Conservation (phyloP, 768 basidiomycete species). For the Paxillus rubicundulus region DNA sequence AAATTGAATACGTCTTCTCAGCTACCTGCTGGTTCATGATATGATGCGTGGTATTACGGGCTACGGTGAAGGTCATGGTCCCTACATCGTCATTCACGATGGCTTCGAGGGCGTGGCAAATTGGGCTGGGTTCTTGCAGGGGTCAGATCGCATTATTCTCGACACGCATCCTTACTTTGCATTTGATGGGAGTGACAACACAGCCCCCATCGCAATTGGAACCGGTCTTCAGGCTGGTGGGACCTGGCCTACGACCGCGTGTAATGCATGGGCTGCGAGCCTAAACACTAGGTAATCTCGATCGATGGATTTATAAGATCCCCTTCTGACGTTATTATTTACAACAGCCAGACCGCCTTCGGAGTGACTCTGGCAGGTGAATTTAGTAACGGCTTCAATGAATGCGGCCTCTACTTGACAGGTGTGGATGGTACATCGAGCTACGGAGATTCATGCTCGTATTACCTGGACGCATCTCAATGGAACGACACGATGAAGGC, state of each 20-base stretch:
- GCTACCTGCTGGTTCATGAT: constrained; percentile 57
- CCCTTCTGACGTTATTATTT: constrained; percentile 2
- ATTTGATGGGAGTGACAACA: constrained; percentile 43
- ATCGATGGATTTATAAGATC: background rate
- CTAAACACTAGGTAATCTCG: constrained; percentile 44
- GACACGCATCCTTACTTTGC: constrained; percentile 73
- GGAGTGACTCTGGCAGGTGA: constrained; percentile 78
- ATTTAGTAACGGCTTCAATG: constrained; percentile 66
- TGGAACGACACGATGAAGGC: constrained; percentile 53
- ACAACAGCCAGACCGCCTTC: constrained; percentile 47
- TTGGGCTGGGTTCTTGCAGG: constrained; percentile 53
- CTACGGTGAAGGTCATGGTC: constrained; percentile 59
- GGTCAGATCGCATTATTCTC: constrained; percentile 57
- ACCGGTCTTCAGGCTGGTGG: constrained; percentile 38
- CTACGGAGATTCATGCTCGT: constrained; percentile 36
- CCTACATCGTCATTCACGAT: constrained; percentile 61
- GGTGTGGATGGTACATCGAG: constrained; percentile 28
- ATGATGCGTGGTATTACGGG: constrained; percentile 75
- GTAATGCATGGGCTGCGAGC: constrained; percentile 54
- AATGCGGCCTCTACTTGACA: constrained; percentile 56
- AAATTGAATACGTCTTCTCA: constrained; percentile 18
- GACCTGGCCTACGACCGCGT: constrained; percentile 49
- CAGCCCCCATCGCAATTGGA: constrained; percentile 33
- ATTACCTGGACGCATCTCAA: constrained; percentile 47
- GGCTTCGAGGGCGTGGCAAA: constrained; percentile 47